Evolutionary conservation across 129 eudicot genomes (phyloP).

Genomic region (Tanacetum coccineum): DNA sequence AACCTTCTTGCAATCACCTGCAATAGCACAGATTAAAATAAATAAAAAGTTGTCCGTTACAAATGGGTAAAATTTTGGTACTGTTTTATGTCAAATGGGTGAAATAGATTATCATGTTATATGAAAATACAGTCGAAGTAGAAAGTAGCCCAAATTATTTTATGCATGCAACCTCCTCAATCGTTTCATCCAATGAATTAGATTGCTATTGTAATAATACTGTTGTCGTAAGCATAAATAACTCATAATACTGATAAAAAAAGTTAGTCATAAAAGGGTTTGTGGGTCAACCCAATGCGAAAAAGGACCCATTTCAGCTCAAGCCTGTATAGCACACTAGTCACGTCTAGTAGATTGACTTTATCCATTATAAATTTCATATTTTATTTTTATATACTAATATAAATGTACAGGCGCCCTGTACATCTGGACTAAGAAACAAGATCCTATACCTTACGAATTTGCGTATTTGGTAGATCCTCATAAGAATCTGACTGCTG

Average conservation of each 20-base stretch:
- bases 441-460: conserved; percentile 68
- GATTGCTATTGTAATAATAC: background rate
- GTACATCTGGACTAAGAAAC: background rate
- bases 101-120: too few species aligned
- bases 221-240: background rate
- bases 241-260: background rate
- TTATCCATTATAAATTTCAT: background rate
- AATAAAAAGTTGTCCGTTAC: too few species aligned
- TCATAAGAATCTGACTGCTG: conserved; percentile 54
- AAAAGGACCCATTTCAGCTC: background rate
- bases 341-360: too few species aligned
- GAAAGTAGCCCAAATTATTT: background rate
- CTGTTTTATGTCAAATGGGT: too few species aligned
- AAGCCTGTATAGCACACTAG: background rate
- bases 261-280: background rate
- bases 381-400: background rate
- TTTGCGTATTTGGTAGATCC: conserved; percentile 86
- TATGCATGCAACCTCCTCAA: background rate
- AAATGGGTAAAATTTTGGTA: too few species aligned
- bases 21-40: conserved; percentile 14
- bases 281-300: background rate
- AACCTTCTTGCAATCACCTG: conserved; percentile 93
- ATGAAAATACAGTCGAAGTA: too few species aligned
- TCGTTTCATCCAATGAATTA: background rate
- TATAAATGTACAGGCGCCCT: background rate